Conservation (phyloP, 345 rosid genomes). For the Turnera subulata region DNA sequence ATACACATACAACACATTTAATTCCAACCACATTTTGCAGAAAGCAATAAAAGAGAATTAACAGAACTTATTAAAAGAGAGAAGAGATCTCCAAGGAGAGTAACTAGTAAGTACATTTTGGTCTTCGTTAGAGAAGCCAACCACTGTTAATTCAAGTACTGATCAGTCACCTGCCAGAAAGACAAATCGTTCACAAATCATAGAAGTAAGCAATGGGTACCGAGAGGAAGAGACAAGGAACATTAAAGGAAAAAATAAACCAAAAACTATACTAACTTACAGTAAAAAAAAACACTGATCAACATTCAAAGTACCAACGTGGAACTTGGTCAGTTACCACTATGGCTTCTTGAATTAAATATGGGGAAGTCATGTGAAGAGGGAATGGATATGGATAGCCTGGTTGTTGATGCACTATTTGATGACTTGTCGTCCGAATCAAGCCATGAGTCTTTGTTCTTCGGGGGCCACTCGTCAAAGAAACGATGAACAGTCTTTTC, state of each 20-base stretch:
- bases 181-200: too few species aligned
- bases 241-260: not conserved
- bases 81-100: constrained; percentile 17
- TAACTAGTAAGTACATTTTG: constrained; percentile 16
- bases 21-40: constrained; percentile 12
- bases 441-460: constrained; percentile 52
- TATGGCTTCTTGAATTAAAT: constrained; percentile 40
- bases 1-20: not conserved
- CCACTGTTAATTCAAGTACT: too few species aligned
- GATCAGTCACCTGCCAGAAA: too few species aligned
- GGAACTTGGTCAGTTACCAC: constrained; percentile 24
- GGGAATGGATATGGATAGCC: constrained; percentile 68
- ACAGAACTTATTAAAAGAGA: constrained; percentile 2
- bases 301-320: not conserved
- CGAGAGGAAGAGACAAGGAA: not conserved
- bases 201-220: too few species aligned
- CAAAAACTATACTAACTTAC: too few species aligned
- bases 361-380: constrained; percentile 50
- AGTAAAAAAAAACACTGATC: not conserved
- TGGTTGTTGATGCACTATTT: constrained; percentile 41
- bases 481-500: constrained; percentile 74
- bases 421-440: constrained; percentile 61
- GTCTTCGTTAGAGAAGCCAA: constrained; percentile 7
- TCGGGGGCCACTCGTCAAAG: constrained; percentile 85
- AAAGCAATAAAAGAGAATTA: not conserved